Evolutionary conservation across 108 stramenopile species (phyloP).

Genomic region (Stephanodiscus minutulus): DNA sequence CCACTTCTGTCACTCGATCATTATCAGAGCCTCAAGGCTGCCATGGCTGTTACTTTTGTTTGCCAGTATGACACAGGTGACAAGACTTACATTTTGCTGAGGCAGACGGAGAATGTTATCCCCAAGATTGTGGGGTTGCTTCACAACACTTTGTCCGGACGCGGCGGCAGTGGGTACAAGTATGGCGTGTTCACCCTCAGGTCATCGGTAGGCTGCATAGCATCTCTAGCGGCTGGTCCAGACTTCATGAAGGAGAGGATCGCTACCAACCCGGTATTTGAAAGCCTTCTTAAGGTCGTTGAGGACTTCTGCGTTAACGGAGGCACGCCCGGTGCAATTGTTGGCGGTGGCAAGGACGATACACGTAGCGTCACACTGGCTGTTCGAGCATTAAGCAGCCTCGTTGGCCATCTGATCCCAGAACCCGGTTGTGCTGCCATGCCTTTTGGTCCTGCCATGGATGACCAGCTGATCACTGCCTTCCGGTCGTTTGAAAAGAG

Average conservation of each 20-base stretch:
- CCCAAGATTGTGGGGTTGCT: slow-evolving; percentile 86
- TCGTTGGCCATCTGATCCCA: slow-evolving; percentile 85
- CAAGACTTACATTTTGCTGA: slow-evolving; percentile 86
- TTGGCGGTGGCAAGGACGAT: slow-evolving; percentile 88
- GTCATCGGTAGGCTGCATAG: slow-evolving; percentile 87
- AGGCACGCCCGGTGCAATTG: slow-evolving; percentile 87
- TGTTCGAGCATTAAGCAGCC: slow-evolving; percentile 68
- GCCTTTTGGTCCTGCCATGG: slow-evolving; percentile 82
- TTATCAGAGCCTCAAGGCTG: slow-evolving; percentile 91
- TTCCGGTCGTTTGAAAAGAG: slow-evolving; percentile 69
- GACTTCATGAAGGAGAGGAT: slow-evolving; percentile 93
- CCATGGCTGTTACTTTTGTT: slow-evolving; percentile 91
- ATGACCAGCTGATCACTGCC: slow-evolving; percentile 76
- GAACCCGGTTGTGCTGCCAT: slow-evolving; percentile 71
- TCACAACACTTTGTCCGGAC: slow-evolving; percentile 88
- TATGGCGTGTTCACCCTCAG: slow-evolving; percentile 91
- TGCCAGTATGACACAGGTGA: slow-evolving; percentile 89
- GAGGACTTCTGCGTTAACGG: slow-evolving; percentile 91
- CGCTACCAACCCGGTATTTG: slow-evolving; percentile 83
- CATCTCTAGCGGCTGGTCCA: slow-evolving; percentile 86
- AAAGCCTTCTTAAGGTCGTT: slow-evolving; percentile 85
- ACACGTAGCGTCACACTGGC: slow-evolving; percentile 84
- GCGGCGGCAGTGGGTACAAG: slow-evolving; percentile 91
- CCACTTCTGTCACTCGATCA: slow-evolving; percentile 87
- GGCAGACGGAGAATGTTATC: slow-evolving; percentile 91